Evolutionary conservation across 2,329 filamentous ascomycete genomes (phyloP), one percentile per base, ranked within the genome.

Genomic region (Colletotrichum australisinense): DNA sequence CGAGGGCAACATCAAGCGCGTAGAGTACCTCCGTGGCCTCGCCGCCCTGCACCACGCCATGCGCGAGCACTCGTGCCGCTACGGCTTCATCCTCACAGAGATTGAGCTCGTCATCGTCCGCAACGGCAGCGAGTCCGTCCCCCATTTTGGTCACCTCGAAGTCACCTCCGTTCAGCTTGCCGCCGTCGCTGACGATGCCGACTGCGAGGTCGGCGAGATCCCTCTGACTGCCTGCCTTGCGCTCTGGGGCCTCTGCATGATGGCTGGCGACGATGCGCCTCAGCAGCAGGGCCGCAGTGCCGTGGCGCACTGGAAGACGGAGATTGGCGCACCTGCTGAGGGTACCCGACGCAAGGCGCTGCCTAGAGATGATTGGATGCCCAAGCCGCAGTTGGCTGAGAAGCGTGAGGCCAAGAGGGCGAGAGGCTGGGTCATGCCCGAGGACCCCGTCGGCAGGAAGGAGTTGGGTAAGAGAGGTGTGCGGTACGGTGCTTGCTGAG

Each of bases 1-100:
- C 73, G 94, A 97, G 82, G 92, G 92, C 57, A 94, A 95, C 76
- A 90, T 95, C 82, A 93, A 95, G 84, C 74, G 94, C 72, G 94
- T 98, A 71, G 92, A 96, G 83, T 98, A 98, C 85, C 92, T 98
- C 24, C 92, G 93, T 63, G 94, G 94, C 1, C 90, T 98, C 5
- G 89, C 95, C 0, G 94, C 97, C 78, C 87, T 98, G 57, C 96
- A 98, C 83, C 91, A 94, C 80, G 92, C 93, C 79, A 98, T 98
- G 95, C 95, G 96, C 82, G 95, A 97, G 84, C 94, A 98, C 84
- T 92, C 92, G 76, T 97, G 94, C 81, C 92, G 96, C 72, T 98
- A 98, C 82, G 96, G 96, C 67, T 98, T 98, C 87, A 96, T 98
- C 82, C 91, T 98, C 80, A 98, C 95, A 1, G 96, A 98, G 84